phyloP scores from a whole-genome alignment of 257 asterid genomes.

The Solanum corneliomulleri region DNA sequence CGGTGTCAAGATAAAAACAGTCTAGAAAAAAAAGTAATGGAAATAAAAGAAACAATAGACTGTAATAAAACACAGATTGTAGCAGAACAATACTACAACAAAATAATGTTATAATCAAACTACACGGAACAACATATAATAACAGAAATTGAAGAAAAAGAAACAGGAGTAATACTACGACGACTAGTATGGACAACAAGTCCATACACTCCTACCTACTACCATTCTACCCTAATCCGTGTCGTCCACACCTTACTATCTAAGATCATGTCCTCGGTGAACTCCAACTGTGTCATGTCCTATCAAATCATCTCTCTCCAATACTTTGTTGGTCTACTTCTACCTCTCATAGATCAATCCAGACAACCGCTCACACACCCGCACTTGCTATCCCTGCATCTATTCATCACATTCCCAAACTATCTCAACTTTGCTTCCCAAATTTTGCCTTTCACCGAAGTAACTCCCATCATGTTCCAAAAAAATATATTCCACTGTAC shows the following conservation, averaged over 20 bases:
- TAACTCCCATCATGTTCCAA: background rate
- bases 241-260: background rate
- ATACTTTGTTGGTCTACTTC: background rate
- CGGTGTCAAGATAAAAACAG: background rate
- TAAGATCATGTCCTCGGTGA: background rate
- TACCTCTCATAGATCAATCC: background rate
- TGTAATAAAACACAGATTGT: background rate
- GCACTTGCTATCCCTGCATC: background rate
- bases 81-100: background rate
- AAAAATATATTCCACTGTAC: background rate
- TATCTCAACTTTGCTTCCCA: background rate
- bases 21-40: background rate
- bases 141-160: background rate
- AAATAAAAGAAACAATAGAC: background rate
- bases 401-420: background rate
- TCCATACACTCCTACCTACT: background rate
- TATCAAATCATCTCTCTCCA: background rate
- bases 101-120: background rate
- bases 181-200: background rate
- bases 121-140: background rate
- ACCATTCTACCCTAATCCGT: background rate
- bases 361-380: background rate
- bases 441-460: background rate
- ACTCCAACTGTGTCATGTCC: background rate
- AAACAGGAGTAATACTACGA: background rate